These are phyloP conservation scores for Nitzschia sp. DNA, from an alignment of 108 stramenopile genomes.

Conservation along the genomic window DNA sequence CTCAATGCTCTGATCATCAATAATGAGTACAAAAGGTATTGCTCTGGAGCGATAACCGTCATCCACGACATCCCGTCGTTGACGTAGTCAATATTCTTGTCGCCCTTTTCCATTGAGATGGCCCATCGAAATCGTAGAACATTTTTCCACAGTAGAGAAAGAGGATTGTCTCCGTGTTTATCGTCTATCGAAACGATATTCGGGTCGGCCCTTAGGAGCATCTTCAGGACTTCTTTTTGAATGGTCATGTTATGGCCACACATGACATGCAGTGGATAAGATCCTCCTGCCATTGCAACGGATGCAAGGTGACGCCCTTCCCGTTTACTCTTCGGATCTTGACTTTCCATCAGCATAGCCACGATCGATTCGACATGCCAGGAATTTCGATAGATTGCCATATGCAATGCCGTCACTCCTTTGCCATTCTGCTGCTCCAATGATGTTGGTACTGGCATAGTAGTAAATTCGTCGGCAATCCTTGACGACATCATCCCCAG, in stretches of 20 bases:
- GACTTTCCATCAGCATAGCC: slow-evolving; percentile 15
- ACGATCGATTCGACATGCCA: slow-evolving; percentile 24
- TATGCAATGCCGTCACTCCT: slow-evolving; percentile 31
- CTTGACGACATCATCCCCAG: neutral
- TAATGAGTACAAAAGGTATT: slow-evolving; percentile 26
- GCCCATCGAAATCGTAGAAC: slow-evolving; percentile 43
- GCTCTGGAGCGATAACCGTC: slow-evolving; percentile 29
- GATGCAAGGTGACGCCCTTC: neutral
- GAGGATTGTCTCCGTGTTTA: slow-evolving; percentile 33
- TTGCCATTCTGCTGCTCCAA: neutral
- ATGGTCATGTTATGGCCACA: slow-evolving; percentile 30
- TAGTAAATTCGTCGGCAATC: neutral
- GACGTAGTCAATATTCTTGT: slow-evolving; percentile 13
- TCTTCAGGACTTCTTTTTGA: slow-evolving; percentile 11
- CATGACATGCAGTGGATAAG: slow-evolving; percentile 33
- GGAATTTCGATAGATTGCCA: slow-evolving; percentile 37
- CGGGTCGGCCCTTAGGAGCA: slow-evolving; percentile 15
- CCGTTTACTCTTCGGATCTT: neutral
- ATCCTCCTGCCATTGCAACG: slow-evolving; percentile 35
- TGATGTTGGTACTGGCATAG: neutral
- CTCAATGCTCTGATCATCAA: slow-evolving; percentile 11
- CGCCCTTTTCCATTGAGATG: slow-evolving; percentile 15
- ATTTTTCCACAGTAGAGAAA: slow-evolving; percentile 40
- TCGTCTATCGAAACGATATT: slow-evolving; percentile 16
- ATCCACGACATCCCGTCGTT: slow-evolving; percentile 30